Evolutionary conservation across 1,284 basidiomycete genomes (phyloP).

Genomic region (Pseudomicrostroma phylloplanum): DNA sequence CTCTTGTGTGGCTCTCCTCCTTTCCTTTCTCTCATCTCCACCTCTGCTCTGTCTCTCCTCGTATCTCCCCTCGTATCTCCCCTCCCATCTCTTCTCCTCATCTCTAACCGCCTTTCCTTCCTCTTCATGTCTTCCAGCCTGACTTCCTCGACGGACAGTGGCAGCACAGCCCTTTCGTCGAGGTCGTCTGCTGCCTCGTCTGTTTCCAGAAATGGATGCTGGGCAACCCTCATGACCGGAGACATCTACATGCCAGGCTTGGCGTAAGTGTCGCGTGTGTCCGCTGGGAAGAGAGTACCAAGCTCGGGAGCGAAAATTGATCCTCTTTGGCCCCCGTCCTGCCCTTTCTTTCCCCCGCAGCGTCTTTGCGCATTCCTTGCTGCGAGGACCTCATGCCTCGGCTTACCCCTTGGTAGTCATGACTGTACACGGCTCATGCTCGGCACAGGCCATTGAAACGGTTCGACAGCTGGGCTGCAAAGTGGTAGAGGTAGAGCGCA

Average conservation of each 20-base stretch:
- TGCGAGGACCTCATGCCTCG: constrained; percentile 21
- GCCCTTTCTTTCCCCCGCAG: not conserved
- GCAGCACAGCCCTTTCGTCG: no score
- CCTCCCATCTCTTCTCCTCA: no score
- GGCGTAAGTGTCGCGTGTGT: constrained; percentile 7
- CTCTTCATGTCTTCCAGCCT: no score
- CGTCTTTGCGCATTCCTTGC: constrained; percentile 33
- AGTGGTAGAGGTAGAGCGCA: constrained; percentile 25
- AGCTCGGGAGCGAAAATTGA: not conserved
- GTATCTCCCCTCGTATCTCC: no score
- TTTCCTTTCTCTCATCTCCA: no score
- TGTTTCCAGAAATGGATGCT: constrained; percentile 7
- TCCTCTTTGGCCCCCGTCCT: not conserved
- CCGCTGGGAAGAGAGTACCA: not conserved
- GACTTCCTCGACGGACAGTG: no score
- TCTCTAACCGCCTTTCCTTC: no score
- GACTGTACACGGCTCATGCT: constrained; percentile 24
- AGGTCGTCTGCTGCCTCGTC: no score
- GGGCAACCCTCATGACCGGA: constrained; percentile 40
- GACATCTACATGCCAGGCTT: constrained; percentile 37
- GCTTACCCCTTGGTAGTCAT: constrained; percentile 37
- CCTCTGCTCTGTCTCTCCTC: no score
- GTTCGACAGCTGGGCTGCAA: constrained; percentile 23
- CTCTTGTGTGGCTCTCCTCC: no score
- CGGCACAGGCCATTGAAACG: constrained; percentile 16